Evolutionary conservation across 129 eudicot genomes (phyloP).

Genomic region (Pittosporum tobira): DNA sequence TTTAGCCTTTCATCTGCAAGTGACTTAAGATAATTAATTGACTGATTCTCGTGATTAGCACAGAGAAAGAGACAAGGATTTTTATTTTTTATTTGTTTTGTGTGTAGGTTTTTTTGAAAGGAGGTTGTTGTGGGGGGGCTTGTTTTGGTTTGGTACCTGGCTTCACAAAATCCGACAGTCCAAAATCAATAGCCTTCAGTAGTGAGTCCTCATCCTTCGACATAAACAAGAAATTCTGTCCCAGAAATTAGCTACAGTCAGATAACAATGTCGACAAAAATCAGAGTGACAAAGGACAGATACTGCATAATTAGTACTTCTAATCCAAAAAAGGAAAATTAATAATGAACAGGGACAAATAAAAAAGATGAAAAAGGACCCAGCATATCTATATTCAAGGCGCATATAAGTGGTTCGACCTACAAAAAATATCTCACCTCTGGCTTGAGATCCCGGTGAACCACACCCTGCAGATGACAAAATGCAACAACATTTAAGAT

Average conservation of each 20-base stretch:
- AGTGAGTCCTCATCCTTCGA: conserved; percentile 77
- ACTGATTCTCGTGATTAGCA: not conserved
- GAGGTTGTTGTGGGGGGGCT: no score
- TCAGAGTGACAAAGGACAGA: not conserved
- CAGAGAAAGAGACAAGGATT: not conserved
- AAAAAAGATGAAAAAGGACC: not conserved
- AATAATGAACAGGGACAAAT: not conserved
- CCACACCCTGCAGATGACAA: conserved; percentile 99
- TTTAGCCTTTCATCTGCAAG: conserved; percentile 89
- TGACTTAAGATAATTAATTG: conserved; percentile 2
- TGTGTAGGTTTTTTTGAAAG: no score
- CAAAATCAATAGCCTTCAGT: conserved; percentile 94
- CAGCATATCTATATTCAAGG: not conserved
- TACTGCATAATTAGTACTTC: no score
- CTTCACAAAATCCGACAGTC: conserved; percentile 88
- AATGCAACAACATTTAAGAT: conserved; percentile 78
- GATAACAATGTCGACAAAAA: not conserved
- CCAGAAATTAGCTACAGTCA: conserved; percentile 13
- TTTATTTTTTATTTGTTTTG: no score
- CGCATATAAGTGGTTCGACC: not conserved
- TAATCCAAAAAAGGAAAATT: not conserved
- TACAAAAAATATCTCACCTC: conserved; percentile 41
- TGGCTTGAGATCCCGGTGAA: conserved; percentile 92
- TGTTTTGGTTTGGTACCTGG: no score
- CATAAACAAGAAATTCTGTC: conserved; percentile 81